These are phyloP conservation scores for Fusarium guadeloupense DNA, from an alignment of 2,329 filamentous ascomycete genomes.

Conservation along the genomic window DNA sequence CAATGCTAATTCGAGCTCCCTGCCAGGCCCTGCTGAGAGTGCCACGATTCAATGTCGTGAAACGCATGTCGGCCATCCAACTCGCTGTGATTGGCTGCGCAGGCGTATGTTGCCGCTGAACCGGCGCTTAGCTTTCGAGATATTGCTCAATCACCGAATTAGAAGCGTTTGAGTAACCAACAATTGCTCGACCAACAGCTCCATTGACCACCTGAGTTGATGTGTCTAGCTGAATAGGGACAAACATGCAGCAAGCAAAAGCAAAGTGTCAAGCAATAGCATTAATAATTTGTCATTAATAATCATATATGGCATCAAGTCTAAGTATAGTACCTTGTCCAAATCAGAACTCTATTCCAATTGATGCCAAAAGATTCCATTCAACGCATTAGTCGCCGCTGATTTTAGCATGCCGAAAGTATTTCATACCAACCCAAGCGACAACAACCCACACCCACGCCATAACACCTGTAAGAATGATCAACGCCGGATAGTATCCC, in stretches of 20 bases:
- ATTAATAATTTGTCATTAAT: conserved; percentile 21
- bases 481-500: conserved; percentile 94
- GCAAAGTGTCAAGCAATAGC: not conserved
- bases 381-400: conserved; percentile 61
- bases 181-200: conserved; percentile 15
- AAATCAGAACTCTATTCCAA: conserved; percentile 9
- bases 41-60: conserved; percentile 19
- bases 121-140: conserved; percentile 29
- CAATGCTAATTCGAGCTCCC: conserved; percentile 2
- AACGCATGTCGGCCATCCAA: conserved; percentile 4
- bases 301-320: conserved; percentile 10
- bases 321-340: not conserved
- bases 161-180: conserved; percentile 5
- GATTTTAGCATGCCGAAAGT: conserved; percentile 97
- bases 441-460: conserved; percentile 98
- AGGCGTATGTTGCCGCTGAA: conserved; percentile 25
- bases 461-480: conserved; percentile 94
- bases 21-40: conserved; percentile 18
- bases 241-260: not conserved
- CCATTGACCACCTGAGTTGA: not conserved
- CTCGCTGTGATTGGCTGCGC: conserved; percentile 16
- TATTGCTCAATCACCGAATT: conserved; percentile 1
- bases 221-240: conserved; percentile 13
- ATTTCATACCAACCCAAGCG: conserved; percentile 99
- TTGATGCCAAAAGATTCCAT: not conserved